Base-by-base conservation (phyloP, 2,329 filamentous ascomycete genomes). In the Blastomyces emzantsi region DNA sequence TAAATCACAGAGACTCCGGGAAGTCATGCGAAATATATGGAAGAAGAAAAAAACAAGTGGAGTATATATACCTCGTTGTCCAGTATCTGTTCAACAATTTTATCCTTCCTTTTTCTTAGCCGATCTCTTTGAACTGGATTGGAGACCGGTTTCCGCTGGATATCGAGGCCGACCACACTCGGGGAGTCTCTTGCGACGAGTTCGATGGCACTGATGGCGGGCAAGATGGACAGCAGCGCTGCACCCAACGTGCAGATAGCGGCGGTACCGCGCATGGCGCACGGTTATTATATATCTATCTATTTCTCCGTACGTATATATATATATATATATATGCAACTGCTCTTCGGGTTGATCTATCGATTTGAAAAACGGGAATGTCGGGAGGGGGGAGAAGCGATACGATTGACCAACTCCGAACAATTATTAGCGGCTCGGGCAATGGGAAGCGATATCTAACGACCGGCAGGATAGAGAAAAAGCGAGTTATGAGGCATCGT, bases 41-140 rank as follows among this genome's bases (percentile, higher is more conserved):
- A 33, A 33, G 30, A 33, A 6, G 30, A 2, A n/a, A 8, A 49
- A 6, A 2, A 6, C 19, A 22, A 9, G 9, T 49, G 8, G n/a
- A n/a, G n/a, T n/a, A n/a, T n/a, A n/a, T n/a, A 62, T 70, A 78
- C 81, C 70, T 84, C 79, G 71, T 86, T 86, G 70, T 83, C 80
- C 61, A 86, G 75, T 2, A 71, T 74, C 66, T 80, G 76, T 43
- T 74, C 72, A 7, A 84, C 74, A 0, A 79, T 80, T 60, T 77
- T 69, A 63, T 74, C 69, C 62, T 73, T 73, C 62, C 76, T 76
- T 66, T 79, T 74, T 62, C 81, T 77, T 65, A 77, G 68, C 54
- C 71, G 75, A 67, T 85, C 81, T 68, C 79, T 77, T 30, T 71
- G 68, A 19, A 82, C 64, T 2, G 81, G 81, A 67, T 83, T 75